These are phyloP conservation scores for Chaetoscypha palmicola DNA, from an alignment of 2,329 filamentous ascomycete species.

Conservation along the genomic window DNA sequence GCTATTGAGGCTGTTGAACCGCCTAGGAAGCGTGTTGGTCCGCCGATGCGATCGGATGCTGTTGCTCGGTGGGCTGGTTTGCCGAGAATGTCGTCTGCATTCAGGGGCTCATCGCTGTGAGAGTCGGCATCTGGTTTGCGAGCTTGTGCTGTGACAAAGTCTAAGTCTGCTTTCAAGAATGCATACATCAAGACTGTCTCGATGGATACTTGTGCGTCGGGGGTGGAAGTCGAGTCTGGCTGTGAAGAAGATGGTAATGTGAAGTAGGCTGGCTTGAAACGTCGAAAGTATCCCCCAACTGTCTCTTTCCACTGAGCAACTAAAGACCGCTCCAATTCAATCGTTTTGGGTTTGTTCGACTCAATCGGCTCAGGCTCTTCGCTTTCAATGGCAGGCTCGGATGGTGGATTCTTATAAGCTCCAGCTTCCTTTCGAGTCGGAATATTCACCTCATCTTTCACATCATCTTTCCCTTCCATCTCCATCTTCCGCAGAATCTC, in stretches of 20 bases:
- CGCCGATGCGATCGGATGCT: conserved; percentile 60
- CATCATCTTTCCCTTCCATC: conserved; percentile 44
- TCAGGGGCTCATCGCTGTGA: conserved; percentile 68
- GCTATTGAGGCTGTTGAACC: conserved; percentile 88
- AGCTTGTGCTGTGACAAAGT: conserved; percentile 87
- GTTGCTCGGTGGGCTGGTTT: conserved; percentile 48
- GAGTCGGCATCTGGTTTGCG: conserved; percentile 68
- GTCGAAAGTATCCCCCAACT: conserved; percentile 88
- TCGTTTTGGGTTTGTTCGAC: conserved; percentile 49
- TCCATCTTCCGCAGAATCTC: conserved; percentile 39
- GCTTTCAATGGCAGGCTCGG: conserved; percentile 34
- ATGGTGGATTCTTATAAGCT: conserved; percentile 30
- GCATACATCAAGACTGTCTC: conserved; percentile 83
- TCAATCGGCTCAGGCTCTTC: conserved; percentile 32
- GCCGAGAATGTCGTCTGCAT: conserved; percentile 77
- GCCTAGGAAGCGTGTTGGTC: conserved; percentile 74
- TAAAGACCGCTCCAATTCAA: conserved; percentile 62
- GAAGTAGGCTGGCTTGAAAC: conserved; percentile 81
- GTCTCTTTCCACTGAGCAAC: conserved; percentile 73
- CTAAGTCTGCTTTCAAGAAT: conserved; percentile 87
- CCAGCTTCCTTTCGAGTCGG: conserved; percentile 26
- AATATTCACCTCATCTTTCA: conserved; percentile 21
- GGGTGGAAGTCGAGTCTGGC: conserved; percentile 25
- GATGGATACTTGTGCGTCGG: conserved; percentile 46
- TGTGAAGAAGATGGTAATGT: conserved; percentile 32